phyloP scores from a whole-genome alignment of 2,329 filamentous ascomycete species.

The Albophoma yamanashiensis region DNA sequence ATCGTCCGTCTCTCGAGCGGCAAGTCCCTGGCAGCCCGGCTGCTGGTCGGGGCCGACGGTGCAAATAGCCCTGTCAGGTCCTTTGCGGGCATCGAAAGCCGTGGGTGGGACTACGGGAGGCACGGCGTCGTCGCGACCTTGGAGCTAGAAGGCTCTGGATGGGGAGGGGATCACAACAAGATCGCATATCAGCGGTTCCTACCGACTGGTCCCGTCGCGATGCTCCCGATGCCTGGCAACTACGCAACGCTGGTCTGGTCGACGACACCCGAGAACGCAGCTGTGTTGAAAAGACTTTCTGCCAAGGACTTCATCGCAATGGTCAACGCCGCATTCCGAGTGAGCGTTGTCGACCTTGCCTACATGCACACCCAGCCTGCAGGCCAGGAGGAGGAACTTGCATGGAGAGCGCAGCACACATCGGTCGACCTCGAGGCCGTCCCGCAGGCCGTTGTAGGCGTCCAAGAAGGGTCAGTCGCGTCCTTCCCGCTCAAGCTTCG shows the following conservation, averaged over 20 bases:
- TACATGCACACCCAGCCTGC: conserved; percentile 62
- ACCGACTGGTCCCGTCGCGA: conserved; percentile 80
- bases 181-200: conserved; percentile 94
- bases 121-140: conserved; percentile 89
- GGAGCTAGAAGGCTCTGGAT: conserved; percentile 52
- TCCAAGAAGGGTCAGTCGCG: conserved; percentile 72
- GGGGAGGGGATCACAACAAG: conserved; percentile 45
- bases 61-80: conserved; percentile 86
- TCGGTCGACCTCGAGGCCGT: conserved; percentile 38
- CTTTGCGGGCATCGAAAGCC: conserved; percentile 76
- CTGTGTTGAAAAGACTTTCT: conserved; percentile 65
- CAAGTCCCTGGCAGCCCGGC: conserved; percentile 61
- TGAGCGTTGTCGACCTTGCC: conserved; percentile 66
- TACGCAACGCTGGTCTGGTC: conserved; percentile 89
- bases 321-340: conserved; percentile 88
- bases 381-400: conserved; percentile 61
- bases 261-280: conserved; percentile 71
- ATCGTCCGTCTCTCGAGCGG: conserved; percentile 63
- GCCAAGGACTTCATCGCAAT: conserved; percentile 67
- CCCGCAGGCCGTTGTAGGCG: conserved; percentile 55
- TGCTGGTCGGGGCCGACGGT: conserved; percentile 88
- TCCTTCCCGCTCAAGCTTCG: conserved; percentile 87
- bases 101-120: conserved; percentile 87
- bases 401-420: conserved; percentile 74
- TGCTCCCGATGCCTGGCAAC: conserved; percentile 79